Evolutionary conservation across 2,329 filamentous ascomycete genomes (phyloP), one percentile per base, ranked within the genome.

Genomic region (Lojkania enalia): DNA sequence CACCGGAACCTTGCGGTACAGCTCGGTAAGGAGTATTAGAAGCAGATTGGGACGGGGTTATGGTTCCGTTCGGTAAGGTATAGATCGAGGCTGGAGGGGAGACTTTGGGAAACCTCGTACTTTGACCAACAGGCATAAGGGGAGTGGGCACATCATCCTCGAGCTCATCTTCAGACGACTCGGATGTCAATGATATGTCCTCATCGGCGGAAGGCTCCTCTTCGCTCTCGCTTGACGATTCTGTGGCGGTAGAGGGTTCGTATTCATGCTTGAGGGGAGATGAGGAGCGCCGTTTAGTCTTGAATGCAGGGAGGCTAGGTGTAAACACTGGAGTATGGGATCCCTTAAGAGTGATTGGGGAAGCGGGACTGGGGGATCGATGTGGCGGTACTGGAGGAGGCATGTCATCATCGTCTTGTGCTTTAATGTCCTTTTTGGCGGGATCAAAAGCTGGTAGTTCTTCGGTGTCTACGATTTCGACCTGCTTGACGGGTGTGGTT

Each of bases 181-280:
- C 72, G 1, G 75, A 77, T 0, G 72, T 77, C 6, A 71, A 43
- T 9, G 72, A 74, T 5, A 69, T 73, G 15, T 71, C 69, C 19
- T 80, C 74, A 20, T 86, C 83, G 15, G 67, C 68, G 11, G 64
- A 67, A 5, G 72, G 73, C 12, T 78, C 80, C 31, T 75, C 73
- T 36, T 82, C 80, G 35, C 79, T 84, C 42, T 82, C 77, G 1
- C 75, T 78, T 6, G 78, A 78, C 5, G 82, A 82, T 31, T 82
- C 80, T 0, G 83, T 85, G 35, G 81, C 82, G 5, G 82, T 84
- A 13, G 94, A 97, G 12, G 92, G 92, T 51, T 91, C 86, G 60
- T 96, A 99, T 71, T 99, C 92, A 64, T 97, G 92, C 73, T 99
- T 99, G 38, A 99, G 76, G 0, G 94, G 94, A 1, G 94, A 99